Evolutionary conservation across 768 basidiomycete genomes (phyloP).

Genomic region (Suillus weaverae): DNA sequence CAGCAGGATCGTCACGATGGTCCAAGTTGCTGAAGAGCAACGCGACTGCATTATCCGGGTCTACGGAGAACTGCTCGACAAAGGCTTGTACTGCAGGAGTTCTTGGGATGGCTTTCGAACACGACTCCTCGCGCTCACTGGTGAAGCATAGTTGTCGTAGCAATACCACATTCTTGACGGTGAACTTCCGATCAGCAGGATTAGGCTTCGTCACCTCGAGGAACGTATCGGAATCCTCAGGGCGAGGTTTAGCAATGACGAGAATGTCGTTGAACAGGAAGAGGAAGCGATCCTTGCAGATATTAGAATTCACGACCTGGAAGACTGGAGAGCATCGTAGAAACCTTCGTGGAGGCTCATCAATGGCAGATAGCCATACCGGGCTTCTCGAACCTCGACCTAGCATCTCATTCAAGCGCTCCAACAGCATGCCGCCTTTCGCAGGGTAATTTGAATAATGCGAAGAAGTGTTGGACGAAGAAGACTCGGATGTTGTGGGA

Average conservation of each 20-base stretch:
- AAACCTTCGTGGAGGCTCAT: constrained; percentile 85
- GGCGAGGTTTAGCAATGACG: constrained; percentile 87
- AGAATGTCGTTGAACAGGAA: constrained; percentile 98
- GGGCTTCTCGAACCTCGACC: constrained; percentile 58
- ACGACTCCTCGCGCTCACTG: constrained; percentile 67
- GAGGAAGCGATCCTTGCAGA: constrained; percentile 92
- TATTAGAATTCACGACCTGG: constrained; percentile 92
- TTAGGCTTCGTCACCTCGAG: constrained; percentile 57
- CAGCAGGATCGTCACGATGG: constrained; percentile 61
- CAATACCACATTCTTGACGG: constrained; percentile 88
- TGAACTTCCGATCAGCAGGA: constrained; percentile 69
- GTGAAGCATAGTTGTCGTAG: constrained; percentile 68
- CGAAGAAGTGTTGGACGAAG: constrained; percentile 71
- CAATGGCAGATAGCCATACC: constrained; percentile 64
- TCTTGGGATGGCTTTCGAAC: constrained; percentile 46
- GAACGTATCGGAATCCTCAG: constrained; percentile 63
- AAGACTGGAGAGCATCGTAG: constrained; percentile 83
- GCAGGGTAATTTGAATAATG: constrained; percentile 52
- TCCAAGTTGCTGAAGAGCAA: constrained; percentile 63
- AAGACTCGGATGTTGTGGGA: constrained; percentile 71
- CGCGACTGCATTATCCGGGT: constrained; percentile 80
- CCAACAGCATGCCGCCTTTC: constrained; percentile 58
- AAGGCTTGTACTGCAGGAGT: constrained; percentile 73
- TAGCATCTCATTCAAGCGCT: constrained; percentile 71
- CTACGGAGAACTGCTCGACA: constrained; percentile 73